These are phyloP conservation scores for Cystobasidium sp. DNA, from an alignment of 1,284 basidiomycete genomes.

Conservation along the genomic window DNA sequence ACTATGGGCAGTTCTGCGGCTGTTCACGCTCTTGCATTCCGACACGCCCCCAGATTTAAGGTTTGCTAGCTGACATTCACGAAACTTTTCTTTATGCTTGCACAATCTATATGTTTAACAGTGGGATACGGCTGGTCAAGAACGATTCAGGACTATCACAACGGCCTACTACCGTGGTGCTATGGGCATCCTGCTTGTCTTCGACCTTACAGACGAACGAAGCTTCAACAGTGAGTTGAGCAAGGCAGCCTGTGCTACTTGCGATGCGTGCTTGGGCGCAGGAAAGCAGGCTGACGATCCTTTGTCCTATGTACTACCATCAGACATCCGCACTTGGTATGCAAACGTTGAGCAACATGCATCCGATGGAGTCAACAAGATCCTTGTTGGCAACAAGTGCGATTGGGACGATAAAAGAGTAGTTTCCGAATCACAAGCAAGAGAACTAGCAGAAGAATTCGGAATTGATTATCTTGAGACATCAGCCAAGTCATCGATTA, in stretches of 20 bases:
- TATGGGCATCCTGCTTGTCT: constrained; percentile 98
- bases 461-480: constrained; percentile 98
- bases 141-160: constrained; percentile 98
- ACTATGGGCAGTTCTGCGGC: constrained; percentile 10
- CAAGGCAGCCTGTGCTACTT: too few relatives aligned
- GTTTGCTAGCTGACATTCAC: background rate
- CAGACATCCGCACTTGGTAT: constrained; percentile 99
- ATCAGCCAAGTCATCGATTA: constrained; percentile 94
- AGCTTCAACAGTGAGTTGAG: constrained; percentile 86
- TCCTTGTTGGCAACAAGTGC: constrained; percentile 98
- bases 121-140: constrained; percentile 99
- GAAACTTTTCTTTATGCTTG: background rate
- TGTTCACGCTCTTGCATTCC: background rate
- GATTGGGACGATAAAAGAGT: constrained; percentile 85
- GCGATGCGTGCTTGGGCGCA: background rate
- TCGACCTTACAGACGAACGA: constrained; percentile 97
- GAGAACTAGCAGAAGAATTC: constrained; percentile 78
- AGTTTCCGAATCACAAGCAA: constrained; percentile 77
- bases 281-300: background rate
- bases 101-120: constrained; percentile 56
- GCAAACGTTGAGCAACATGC: constrained; percentile 98
- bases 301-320: background rate
- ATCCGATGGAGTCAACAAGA: constrained; percentile 98
- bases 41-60: background rate
- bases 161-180: constrained; percentile 99